phyloP scores from a whole-genome alignment of 1,284 basidiomycete species.

The Lentinula novae-zelandiae region DNA sequence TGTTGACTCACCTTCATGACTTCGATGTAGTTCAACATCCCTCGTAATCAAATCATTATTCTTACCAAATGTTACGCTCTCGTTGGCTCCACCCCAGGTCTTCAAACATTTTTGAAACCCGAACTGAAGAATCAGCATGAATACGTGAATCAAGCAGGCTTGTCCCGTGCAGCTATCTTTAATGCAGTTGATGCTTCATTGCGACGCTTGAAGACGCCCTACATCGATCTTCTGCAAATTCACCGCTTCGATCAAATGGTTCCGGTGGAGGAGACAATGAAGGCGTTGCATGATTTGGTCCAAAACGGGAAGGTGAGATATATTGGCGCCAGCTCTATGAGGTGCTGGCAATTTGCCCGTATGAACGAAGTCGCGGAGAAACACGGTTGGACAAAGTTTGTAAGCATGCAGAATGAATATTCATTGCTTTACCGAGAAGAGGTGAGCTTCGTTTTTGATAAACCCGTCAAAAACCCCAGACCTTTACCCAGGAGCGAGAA shows the following conservation, averaged over 20 bases:
- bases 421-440: constrained; percentile 37
- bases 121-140: constrained; percentile 22
- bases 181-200: constrained; percentile 42
- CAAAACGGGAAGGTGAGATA: constrained; percentile 39
- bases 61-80: constrained; percentile 34
- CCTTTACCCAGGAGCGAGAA: constrained; percentile 14
- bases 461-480: neutral
- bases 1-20: neutral
- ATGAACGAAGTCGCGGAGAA: constrained; percentile 32
- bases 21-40: constrained; percentile 41
- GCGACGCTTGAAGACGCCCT: constrained; percentile 35
- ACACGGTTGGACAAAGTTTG: constrained; percentile 32
- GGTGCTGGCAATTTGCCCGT: constrained; percentile 38
- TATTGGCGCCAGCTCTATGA: constrained; percentile 41
- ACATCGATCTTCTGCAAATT: constrained; percentile 45
- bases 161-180: constrained; percentile 41
- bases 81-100: constrained; percentile 13
- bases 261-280: constrained; percentile 40
- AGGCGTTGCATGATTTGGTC: constrained; percentile 41
- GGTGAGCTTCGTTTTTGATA: constrained; percentile 16
- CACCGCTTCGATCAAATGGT: constrained; percentile 35
- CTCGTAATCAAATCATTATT: constrained; percentile 50
- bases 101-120: neutral
- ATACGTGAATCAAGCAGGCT: constrained; percentile 41
- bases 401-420: constrained; percentile 35